Evolutionary conservation across 148 eudicot species (phyloP), one percentile per base, ranked within the genome.

Genomic region (Persicaria tinctoria): DNA sequence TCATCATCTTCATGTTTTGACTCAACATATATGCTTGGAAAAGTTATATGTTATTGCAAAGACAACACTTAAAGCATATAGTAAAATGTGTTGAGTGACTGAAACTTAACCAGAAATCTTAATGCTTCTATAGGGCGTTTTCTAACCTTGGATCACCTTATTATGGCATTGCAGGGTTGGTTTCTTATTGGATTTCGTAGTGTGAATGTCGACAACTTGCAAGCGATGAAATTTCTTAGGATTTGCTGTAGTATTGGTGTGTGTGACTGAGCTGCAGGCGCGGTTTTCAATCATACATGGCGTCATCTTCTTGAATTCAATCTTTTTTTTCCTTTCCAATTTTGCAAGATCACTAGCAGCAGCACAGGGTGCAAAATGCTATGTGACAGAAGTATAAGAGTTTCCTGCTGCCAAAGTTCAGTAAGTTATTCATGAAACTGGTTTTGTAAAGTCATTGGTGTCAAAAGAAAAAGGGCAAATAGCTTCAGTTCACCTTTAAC

Each of bases 341-440:
- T 66, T 66, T 66, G 70, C 47, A 66, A 66, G 70, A 66, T 66
- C 70, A 66, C 41, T 66, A 66, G 70, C 70, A 66, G 70, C 46
- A 66, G 41, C 41, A 32, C 17, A 8, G 48, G 18, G 70, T 66
- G 70, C 46, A 66, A 66, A 66, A 4, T 66, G 70, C 70, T 41
- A 44, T 66, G 41, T 66, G 17, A 66, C 18, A 14, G 41, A 32
- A 32, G 47, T 66, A 41, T 66, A 66, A 48, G 47, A 38, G 70
- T 66, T 66, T 66, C 18, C 18, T 66, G 18, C 9, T 63, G 68
- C 32, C 68, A 27, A 27, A 32, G 10, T 57, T 57, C 63, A 57
- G 10, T n/a, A 18, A 57, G n/a, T 63, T 10, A 45, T 66, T 66
- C 70, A 66, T 66, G 47, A 66, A 13, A 38, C 27, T 13, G 45